Percentiles rank a stretch among this genome's conserved stretches.
Evolutionary conservation across 1,284 basidiomycete species (phyloP).

Genomic region (Taiwanofungus camphoratus): DNA sequence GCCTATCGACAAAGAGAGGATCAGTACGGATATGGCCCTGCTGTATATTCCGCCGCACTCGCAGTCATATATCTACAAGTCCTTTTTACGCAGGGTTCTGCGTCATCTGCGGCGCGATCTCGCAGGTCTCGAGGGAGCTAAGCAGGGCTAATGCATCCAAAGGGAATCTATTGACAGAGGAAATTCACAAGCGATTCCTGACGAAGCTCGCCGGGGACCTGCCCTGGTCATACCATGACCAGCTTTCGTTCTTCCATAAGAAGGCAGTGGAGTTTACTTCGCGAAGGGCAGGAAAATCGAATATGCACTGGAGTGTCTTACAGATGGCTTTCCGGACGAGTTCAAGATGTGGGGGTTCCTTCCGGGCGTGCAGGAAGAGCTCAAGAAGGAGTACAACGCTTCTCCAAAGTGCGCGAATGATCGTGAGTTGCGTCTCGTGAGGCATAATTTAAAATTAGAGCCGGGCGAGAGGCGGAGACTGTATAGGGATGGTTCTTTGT

Average conservation of each 20-base stretch:
- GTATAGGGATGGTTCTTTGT: not conserved
- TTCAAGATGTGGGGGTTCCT: not conserved
- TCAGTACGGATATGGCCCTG: not conserved
- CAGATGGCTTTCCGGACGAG: not conserved
- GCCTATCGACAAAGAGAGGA: not conserved
- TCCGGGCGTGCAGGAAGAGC: not conserved
- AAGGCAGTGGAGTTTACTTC: constrained; percentile 1
- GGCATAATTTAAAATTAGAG: not conserved
- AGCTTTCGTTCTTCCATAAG: not conserved
- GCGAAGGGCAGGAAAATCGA: constrained; percentile 1
- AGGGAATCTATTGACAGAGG: not conserved
- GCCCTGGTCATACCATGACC: not conserved
- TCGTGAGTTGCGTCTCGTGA: not conserved
- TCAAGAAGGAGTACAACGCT: not conserved
- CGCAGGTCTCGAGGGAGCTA: not conserved
- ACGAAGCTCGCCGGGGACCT: not conserved
- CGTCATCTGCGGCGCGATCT: constrained; percentile 1
- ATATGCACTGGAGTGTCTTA: constrained; percentile 3
- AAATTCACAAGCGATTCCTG: not conserved
- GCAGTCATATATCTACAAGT: not conserved
- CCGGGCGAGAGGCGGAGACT: not conserved
- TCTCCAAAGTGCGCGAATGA: constrained; percentile 3
- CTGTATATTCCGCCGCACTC: not conserved
- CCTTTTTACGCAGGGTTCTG: constrained; percentile 1
- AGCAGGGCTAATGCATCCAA: no score